phyloP scores from a whole-genome alignment of 148 eudicot species.

The Silene latifolia region DNA sequence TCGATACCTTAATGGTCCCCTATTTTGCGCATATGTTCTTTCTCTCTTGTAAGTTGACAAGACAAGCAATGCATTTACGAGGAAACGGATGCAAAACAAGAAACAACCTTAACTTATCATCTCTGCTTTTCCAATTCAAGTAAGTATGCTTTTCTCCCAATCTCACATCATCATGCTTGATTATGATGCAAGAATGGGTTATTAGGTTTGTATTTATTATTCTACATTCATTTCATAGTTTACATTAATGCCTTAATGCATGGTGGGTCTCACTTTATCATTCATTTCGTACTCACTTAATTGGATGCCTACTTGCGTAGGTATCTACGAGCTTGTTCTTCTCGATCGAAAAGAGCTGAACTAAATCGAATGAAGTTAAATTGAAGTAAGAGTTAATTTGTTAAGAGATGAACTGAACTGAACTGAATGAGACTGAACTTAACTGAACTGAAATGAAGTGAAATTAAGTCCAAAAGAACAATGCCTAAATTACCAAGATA shows the following conservation, averaged over 20 bases:
- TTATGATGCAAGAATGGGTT: conserved; percentile 19
- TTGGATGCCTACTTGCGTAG: background rate
- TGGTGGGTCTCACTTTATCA: background rate
- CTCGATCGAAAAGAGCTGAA: too few species aligned
- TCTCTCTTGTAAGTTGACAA: conserved; percentile 34
- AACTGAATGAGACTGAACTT: too few species aligned
- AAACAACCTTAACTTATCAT: conserved; percentile 23
- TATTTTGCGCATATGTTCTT: conserved; percentile 15
- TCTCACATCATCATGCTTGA: conserved; percentile 24
- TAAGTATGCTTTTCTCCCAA: conserved; percentile 17
- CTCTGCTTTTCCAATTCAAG: conserved; percentile 35
- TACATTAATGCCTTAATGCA: background rate
- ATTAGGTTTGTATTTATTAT: conserved; percentile 21
- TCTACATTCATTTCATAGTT: background rate
- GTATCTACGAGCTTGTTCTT: too few species aligned
- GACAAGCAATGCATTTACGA: conserved; percentile 34
- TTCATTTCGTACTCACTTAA: conserved; percentile 1
- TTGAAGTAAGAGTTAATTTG: too few species aligned
- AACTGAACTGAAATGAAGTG: too few species aligned
- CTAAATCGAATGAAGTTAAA: too few species aligned
- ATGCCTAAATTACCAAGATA: too few species aligned
- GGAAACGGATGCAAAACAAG: conserved; percentile 37
- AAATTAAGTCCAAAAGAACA: too few species aligned
- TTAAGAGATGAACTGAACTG: too few species aligned
- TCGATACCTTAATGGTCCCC: conserved; percentile 36